Evolutionary conservation across 1,139 yeast genomes (phyloP), one percentile per base, ranked within the genome.

Genomic region (Blastobotrys serpentis): DNA sequence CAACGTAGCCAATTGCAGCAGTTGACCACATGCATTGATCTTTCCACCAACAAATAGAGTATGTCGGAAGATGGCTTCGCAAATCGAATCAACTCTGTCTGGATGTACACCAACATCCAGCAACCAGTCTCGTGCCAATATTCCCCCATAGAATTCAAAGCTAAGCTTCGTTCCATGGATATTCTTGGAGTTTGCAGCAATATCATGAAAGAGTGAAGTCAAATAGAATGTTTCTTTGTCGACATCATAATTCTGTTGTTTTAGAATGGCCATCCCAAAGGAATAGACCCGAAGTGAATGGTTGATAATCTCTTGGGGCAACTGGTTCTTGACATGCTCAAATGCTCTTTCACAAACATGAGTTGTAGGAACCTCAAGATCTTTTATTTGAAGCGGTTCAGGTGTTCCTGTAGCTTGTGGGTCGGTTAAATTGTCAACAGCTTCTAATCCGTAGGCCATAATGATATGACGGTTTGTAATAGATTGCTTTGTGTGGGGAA

Each of bases 61-160:
- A 38, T 56, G 58, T 10, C 56, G 46, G 29, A 54, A 50, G 29
- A 56, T 54, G 3, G 60, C 56, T 36, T 56, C 60, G 36, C 47
- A 36, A 13, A 56, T 57, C n/a, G 59, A 55, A 19, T 56, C 60
- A 10, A 58, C 59, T 32, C 48, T 49, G 29, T 54, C 60, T 11
- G 47, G 46, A 30, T 56, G 49, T 2, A 42, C 44, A 13, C 40
- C 40, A 8, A 44, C 42, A 13, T 48, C 43, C 10, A 50, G 42
- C 13, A 56, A 36, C 33, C 52, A 41, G n/a, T 55, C 53, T 7
- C 56, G 48, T 3, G 60, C 56, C 22, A 56, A 40, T 11, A 46
- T 30, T 4, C 57, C 60, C 10, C 59, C 60, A 32, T 52, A 56
- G 30, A 53, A 56, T 46, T 56, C 60, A 48, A 56, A 56, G 34